Evolutionary conservation across 306 rosid species (phyloP).

Genomic region (Lathyrus sativus): DNA sequence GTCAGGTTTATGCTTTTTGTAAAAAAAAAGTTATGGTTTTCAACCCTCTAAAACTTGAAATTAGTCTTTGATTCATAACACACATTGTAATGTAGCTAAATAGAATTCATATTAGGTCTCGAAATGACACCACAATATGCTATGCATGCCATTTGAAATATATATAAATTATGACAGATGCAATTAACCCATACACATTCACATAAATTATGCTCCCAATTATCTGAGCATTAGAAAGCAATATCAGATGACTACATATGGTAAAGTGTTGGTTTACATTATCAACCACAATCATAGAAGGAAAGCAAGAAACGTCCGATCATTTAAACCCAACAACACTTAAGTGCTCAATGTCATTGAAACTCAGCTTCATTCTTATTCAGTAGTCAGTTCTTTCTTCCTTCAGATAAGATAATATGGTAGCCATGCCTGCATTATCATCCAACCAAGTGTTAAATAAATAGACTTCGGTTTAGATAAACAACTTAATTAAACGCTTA

Average conservation of each 20-base stretch:
- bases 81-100: too few species aligned
- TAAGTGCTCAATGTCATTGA: conserved; percentile 32
- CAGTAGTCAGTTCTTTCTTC: conserved; percentile 77
- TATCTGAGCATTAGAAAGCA: conserved; percentile 16
- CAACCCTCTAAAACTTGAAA: too few species aligned
- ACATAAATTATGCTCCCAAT: conserved; percentile 27
- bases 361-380: conserved; percentile 27
- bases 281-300: conserved; percentile 33
- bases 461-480: neutral
- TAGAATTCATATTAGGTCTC: too few species aligned
- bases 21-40: too few species aligned
- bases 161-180: too few species aligned
- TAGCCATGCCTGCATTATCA: conserved; percentile 84
- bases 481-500: neutral
- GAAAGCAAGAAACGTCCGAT: conserved; percentile 35
- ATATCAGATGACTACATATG: conserved; percentile 11
- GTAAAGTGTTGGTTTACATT: conserved; percentile 35
- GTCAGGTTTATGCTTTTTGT: too few species aligned
- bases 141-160: too few species aligned
- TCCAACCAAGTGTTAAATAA: conserved; percentile 28
- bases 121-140: too few species aligned
- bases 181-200: conserved; percentile 37
- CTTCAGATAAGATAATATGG: conserved; percentile 86
- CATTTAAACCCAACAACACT: conserved; percentile 29
- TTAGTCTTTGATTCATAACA: too few species aligned